Percentiles rank a stretch among this genome's conserved stretches.
Conservation (phyloP, 1,284 basidiomycete species). For the Inonotus hispidus region DNA sequence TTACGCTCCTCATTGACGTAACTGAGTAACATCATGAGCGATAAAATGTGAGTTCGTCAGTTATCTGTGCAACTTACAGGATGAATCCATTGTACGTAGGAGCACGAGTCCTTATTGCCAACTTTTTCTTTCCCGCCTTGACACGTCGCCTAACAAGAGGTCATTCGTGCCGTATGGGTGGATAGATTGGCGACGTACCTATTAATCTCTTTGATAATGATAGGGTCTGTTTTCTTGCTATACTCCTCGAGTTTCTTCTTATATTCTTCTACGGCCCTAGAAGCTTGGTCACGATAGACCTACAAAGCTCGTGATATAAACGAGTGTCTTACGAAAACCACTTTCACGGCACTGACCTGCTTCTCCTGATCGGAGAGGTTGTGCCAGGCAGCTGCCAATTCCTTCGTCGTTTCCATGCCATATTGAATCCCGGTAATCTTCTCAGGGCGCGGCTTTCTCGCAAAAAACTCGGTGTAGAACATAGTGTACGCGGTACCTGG, state of each 20-base stretch:
- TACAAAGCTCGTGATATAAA: background rate
- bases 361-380: constrained; percentile 23
- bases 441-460: background rate
- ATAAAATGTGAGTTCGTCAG: background rate
- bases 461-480: constrained; percentile 9
- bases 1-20: background rate
- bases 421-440: background rate
- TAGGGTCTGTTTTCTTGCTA: constrained; percentile 15
- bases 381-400: constrained; percentile 14
- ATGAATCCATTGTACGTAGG: background rate
- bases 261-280: constrained; percentile 3
- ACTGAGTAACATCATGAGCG: background rate
- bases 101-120: background rate
- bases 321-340: background rate
- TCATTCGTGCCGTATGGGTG: background rate
- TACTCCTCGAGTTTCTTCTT: constrained; percentile 15
- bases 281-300: constrained; percentile 6
- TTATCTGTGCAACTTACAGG: background rate
- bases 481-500: constrained; percentile 7
- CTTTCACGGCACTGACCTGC: constrained; percentile 17
- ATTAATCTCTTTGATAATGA: constrained; percentile 17
- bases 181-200: background rate
- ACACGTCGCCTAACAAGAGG: constrained; percentile 5
- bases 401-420: background rate
- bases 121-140: constrained; percentile 6